phyloP scores from a whole-genome alignment of 78 protist species.

The Acrasis kona region DNA sequence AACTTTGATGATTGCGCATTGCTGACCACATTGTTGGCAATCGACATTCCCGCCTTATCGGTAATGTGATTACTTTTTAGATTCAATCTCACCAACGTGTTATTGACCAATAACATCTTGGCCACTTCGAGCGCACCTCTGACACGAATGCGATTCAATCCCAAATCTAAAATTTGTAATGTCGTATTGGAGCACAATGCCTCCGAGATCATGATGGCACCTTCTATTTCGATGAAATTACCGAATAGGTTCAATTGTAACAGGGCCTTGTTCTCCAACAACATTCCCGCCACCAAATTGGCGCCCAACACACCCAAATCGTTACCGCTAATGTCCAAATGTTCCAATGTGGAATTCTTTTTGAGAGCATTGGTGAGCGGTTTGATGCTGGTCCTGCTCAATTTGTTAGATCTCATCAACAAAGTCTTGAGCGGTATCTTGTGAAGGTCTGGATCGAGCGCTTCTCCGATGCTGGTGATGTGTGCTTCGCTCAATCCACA shows the following conservation, averaged over 20 bases:
- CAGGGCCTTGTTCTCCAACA: not conserved
- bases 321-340: slow-evolving; percentile 10
- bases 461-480: not conserved
- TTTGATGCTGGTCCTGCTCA: not conserved
- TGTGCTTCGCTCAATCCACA: not conserved
- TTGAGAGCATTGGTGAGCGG: not conserved
- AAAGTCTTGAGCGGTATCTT: not conserved
- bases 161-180: not conserved
- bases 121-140: not conserved
- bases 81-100: not conserved
- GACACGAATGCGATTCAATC: not conserved
- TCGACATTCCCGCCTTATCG: not conserved
- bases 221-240: not conserved
- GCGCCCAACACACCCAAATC: slow-evolving; percentile 12
- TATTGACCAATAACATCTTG: not conserved
- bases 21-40: not conserved
- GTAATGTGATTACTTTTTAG: not conserved
- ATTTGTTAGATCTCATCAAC: not conserved
- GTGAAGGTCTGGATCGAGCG: not conserved
- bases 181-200: not conserved
- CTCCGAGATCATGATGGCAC: not conserved
- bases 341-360: not conserved
- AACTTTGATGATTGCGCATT: not conserved
- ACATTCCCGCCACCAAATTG: not conserved
- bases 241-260: slow-evolving; percentile 2